Evolutionary conservation across 2,329 filamentous ascomycete species (phyloP).

Genomic region (Lachnellula cervina): DNA sequence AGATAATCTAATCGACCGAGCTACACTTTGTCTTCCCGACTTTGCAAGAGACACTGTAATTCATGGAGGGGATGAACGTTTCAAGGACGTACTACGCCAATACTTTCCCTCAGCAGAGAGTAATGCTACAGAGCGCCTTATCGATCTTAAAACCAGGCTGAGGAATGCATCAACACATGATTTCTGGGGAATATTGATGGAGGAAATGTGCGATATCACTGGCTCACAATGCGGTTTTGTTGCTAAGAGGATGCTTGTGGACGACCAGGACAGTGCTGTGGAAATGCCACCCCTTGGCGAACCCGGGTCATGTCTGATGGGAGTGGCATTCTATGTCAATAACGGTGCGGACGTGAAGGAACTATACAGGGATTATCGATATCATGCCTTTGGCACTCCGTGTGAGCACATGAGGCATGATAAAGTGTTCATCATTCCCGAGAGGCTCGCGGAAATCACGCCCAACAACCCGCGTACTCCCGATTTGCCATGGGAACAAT

Average conservation of each 20-base stretch:
- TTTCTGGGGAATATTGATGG: constrained; percentile 61
- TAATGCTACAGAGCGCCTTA: constrained; percentile 55
- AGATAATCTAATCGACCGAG: constrained; percentile 22
- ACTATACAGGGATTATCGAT: constrained; percentile 56
- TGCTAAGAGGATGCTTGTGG: constrained; percentile 56
- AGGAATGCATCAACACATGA: constrained; percentile 48
- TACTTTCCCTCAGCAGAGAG: constrained; percentile 47
- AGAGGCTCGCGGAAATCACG: constrained; percentile 53
- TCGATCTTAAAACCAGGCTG: constrained; percentile 53
- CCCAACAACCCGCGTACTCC: constrained; percentile 52
- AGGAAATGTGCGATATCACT: constrained; percentile 57
- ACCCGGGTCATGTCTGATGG: constrained; percentile 58
- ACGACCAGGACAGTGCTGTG: constrained; percentile 52
- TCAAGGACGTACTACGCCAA: constrained; percentile 23
- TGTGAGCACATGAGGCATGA: constrained; percentile 67
- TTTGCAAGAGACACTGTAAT: constrained; percentile 22
- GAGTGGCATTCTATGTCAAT: constrained; percentile 61
- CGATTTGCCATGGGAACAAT: constrained; percentile 49
- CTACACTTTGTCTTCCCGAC: constrained; percentile 28
- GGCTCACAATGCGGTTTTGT: constrained; percentile 66
- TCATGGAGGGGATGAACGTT: constrained; percentile 28
- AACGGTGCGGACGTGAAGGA: constrained; percentile 49
- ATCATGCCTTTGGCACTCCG: constrained; percentile 57
- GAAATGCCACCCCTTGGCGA: constrained; percentile 58
- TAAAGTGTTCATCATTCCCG: constrained; percentile 64